These are phyloP conservation scores for Hypoxylon sp. DNA, from an alignment of 2,329 filamentous ascomycete genomes.

Conservation along the genomic window DNA sequence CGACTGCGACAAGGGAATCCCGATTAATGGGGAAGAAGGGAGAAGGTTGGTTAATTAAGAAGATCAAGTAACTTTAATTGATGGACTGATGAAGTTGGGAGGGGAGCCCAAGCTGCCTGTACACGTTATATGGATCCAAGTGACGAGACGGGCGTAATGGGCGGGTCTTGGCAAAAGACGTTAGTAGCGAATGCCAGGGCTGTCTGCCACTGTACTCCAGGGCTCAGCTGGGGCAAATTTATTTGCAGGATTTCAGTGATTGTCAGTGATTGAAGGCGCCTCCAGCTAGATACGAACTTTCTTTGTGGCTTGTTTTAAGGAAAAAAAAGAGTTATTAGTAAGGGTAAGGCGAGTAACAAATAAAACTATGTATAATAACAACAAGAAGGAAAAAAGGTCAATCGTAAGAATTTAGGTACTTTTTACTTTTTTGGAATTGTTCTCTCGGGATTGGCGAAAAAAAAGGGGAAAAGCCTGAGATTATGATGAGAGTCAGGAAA, in stretches of 20 bases:
- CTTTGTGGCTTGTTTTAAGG: neutral
- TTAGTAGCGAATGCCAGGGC: conserved; percentile 6
- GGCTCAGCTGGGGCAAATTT: conserved; percentile 14
- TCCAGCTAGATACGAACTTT: neutral
- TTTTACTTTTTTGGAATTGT: conserved; percentile 11
- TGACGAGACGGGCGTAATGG: conserved; percentile 38
- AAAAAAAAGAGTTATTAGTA: conserved; percentile 12
- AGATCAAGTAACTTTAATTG: conserved; percentile 33
- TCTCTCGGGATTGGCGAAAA: conserved; percentile 16
- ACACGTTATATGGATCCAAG: conserved; percentile 33
- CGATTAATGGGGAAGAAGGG: conserved; percentile 6
- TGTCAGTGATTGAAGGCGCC: neutral
- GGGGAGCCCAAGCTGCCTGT: conserved; percentile 39
- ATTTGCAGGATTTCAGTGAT: conserved; percentile 2
- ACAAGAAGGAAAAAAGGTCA: conserved; percentile 5
- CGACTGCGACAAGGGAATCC: conserved; percentile 28
- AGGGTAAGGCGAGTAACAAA: conserved; percentile 3
- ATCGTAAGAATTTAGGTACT: conserved; percentile 5
- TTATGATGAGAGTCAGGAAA: conserved; percentile 20
- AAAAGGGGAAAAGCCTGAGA: conserved; percentile 29
- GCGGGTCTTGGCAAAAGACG: conserved; percentile 37
- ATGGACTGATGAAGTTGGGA: conserved; percentile 40
- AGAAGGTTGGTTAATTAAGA: conserved; percentile 33
- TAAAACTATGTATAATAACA: neutral
- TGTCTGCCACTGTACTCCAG: conserved; percentile 4